Evolutionary conservation across 352 stramenopile species (phyloP).

Genomic region (Saprolegnia parasitica): DNA sequence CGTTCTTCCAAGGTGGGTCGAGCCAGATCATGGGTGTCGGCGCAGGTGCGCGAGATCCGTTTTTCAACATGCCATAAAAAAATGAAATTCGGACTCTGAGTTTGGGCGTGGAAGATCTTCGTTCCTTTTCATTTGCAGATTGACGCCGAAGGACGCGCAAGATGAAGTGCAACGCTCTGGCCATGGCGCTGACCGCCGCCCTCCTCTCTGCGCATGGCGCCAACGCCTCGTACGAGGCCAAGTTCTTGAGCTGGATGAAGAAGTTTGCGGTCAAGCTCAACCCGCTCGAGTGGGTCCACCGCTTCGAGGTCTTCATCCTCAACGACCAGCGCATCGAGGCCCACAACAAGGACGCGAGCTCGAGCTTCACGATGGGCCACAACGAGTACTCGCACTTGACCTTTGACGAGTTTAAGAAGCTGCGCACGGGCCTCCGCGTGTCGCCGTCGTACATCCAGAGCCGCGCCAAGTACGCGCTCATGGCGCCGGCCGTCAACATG

Average conservation of each 20-base stretch:
- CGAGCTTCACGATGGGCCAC: conserved; percentile 35
- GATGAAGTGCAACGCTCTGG: background rate
- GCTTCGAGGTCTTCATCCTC: conserved; percentile 32
- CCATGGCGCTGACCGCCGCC: background rate
- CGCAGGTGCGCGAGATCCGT: too few species aligned
- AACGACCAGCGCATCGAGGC: conserved; percentile 35
- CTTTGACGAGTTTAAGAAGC: conserved; percentile 34
- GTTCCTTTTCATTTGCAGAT: background rate
- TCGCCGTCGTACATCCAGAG: conserved; percentile 29
- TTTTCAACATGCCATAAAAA: background rate
- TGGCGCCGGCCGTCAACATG: background rate
- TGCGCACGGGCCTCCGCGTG: conserved; percentile 31
- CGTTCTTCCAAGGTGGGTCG: too few species aligned
- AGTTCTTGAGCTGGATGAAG: conserved; percentile 33
- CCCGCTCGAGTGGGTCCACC: conserved; percentile 31
- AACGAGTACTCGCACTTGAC: conserved; percentile 38
- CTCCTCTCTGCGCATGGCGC: background rate
- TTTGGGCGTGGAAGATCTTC: background rate
- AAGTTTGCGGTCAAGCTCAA: conserved; percentile 26
- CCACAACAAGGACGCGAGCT: conserved; percentile 27
- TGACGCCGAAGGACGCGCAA: background rate
- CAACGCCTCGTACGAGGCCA: conserved; percentile 31
- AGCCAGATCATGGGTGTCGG: too few species aligned
- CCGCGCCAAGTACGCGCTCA: conserved; percentile 6
- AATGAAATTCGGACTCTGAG: background rate